Percentiles rank a stretch among this genome's conserved stretches.
Evolutionary conservation across 352 stramenopile species (phyloP).

Genomic region (Phytophthora tubulina): DNA sequence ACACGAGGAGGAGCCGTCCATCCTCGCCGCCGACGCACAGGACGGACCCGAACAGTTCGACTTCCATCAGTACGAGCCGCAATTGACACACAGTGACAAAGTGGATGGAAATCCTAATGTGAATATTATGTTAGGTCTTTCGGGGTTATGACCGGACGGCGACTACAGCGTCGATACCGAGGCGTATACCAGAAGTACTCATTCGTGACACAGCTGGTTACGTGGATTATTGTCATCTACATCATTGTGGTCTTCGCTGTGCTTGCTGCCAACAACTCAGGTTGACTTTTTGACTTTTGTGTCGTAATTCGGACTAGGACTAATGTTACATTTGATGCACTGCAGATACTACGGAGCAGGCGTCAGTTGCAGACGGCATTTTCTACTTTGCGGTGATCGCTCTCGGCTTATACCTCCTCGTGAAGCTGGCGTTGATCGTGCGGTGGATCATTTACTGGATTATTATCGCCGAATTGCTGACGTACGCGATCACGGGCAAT

Average conservation of each 20-base stretch:
- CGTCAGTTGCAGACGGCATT: conserved; percentile 49
- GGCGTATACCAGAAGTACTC: conserved; percentile 75
- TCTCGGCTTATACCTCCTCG: conserved; percentile 70
- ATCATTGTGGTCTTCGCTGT: conserved; percentile 57
- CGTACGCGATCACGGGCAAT: conserved; percentile 56
- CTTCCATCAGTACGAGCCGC: conserved; percentile 40
- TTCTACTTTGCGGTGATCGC: conserved; percentile 63
- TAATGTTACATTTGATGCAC: conserved; percentile 4
- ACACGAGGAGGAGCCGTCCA: conserved; percentile 28
- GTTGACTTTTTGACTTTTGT: conserved; percentile 5
- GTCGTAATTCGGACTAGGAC: not conserved
- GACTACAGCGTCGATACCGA: conserved; percentile 61
- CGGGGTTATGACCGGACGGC: conserved; percentile 63
- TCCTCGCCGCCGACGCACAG: conserved; percentile 15
- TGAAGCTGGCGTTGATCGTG: conserved; percentile 77
- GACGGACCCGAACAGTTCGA: conserved; percentile 53
- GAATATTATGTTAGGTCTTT: conserved; percentile 48
- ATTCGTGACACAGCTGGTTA: conserved; percentile 57
- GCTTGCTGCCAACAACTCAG: conserved; percentile 41
- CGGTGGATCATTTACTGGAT: conserved; percentile 90
- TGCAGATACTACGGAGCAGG: conserved; percentile 19
- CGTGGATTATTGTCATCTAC: conserved; percentile 65
- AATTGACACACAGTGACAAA: not conserved
- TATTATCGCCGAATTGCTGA: conserved; percentile 70
- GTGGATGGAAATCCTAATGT: conserved; percentile 8